phyloP scores from a whole-genome alignment of 805 yeast genomes.

The Helenozyma rhizophorensis region DNA sequence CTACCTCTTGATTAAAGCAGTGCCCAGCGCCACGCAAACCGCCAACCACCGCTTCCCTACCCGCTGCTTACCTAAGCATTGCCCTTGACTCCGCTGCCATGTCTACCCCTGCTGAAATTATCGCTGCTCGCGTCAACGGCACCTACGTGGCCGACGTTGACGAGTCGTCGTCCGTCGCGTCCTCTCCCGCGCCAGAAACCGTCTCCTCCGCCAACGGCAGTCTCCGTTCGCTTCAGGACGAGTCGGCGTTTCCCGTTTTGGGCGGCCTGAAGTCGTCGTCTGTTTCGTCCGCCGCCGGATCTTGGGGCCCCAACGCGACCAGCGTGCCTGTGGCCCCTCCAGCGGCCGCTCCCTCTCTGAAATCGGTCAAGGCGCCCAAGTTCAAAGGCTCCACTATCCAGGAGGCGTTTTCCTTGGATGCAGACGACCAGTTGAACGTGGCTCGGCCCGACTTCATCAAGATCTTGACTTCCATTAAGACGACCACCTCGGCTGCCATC shows the following conservation, averaged over 20 bases:
- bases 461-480: constrained; percentile 59
- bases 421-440: constrained; percentile 61
- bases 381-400: constrained; percentile 57
- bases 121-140: constrained; percentile 41
- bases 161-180: constrained; percentile 4
- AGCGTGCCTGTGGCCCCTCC: constrained; percentile 18
- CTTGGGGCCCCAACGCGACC: constrained; percentile 37
- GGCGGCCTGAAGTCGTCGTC: constrained; percentile 38
- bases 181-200: constrained; percentile 7
- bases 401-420: constrained; percentile 73
- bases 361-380: constrained; percentile 17
- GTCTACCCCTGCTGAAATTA: constrained; percentile 47
- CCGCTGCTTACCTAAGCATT: constrained; percentile 1
- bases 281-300: constrained; percentile 22
- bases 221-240: constrained; percentile 45
- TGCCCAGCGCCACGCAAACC: too few relatives aligned
- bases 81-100: constrained; percentile 15
- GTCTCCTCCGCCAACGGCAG: constrained; percentile 14
- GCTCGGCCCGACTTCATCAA: constrained; percentile 64
- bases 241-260: constrained; percentile 61
- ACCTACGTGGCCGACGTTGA: constrained; percentile 18
- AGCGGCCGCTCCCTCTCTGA: constrained; percentile 4
- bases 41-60: too few relatives aligned
- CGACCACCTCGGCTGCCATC: constrained; percentile 57
- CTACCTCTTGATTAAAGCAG: too few relatives aligned